phyloP scores from a whole-genome alignment of 176 grass and related monocot species.

The Eleusine indica region DNA sequence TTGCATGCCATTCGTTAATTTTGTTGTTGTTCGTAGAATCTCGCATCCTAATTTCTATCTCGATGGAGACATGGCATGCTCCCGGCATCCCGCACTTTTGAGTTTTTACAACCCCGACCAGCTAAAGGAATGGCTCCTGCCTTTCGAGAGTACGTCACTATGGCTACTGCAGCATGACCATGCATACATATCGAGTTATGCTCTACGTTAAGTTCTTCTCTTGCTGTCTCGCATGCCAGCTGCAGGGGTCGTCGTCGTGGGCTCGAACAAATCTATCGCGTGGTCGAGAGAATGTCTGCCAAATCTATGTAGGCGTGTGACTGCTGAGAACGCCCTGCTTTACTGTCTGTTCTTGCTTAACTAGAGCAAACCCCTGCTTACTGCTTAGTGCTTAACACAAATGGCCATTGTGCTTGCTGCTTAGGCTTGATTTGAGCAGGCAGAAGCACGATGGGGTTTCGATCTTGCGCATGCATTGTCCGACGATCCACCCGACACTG shows the following conservation, averaged over 20 bases:
- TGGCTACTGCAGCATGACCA: not conserved
- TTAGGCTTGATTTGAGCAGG: conserved; percentile 31
- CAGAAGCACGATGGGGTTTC: conserved; percentile 31
- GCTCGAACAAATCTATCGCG: not conserved
- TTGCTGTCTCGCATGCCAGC: not conserved
- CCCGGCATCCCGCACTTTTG: not conserved
- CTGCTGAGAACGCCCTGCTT: not conserved
- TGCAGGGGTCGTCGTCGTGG: not conserved
- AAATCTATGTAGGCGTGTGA: not conserved
- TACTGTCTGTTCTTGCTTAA: not conserved
- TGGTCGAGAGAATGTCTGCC: conserved; percentile 36
- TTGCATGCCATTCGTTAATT: not conserved
- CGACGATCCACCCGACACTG: not conserved
- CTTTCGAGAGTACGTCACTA: not conserved
- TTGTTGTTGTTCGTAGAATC: conserved; percentile 9
- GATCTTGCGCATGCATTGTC: not conserved
- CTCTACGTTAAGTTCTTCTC: not conserved
- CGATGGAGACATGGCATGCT: not conserved
- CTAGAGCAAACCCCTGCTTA: too few species aligned
- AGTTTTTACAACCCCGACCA: not conserved
- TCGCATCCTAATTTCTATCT: not conserved
- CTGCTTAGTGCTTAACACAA: too few species aligned
- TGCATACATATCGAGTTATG: not conserved
- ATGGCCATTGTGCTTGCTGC: not conserved
- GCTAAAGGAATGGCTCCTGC: not conserved